These are phyloP conservation scores for Coniochaeta prunicola DNA, from an alignment of 2,329 filamentous ascomycete species.

Conservation along the genomic window DNA sequence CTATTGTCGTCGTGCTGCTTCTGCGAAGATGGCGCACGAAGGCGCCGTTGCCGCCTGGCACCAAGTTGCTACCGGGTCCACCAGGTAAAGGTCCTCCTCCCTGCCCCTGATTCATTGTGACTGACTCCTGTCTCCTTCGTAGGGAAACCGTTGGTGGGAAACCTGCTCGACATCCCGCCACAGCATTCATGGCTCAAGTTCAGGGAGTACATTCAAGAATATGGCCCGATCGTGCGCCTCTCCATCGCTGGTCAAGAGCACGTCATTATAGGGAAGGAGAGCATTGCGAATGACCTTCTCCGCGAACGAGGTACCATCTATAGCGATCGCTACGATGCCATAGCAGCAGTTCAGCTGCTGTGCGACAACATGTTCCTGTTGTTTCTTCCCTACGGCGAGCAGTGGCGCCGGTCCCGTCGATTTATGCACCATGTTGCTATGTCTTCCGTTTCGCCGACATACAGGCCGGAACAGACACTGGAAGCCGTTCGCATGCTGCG, in stretches of 20 bases:
- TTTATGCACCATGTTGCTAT: slow-evolving; percentile 23
- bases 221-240: slow-evolving; percentile 1
- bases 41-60: not conserved
- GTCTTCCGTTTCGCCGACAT: slow-evolving; percentile 18
- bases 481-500: slow-evolving; percentile 21
- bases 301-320: slow-evolving; percentile 30
- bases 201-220: slow-evolving; percentile 22
- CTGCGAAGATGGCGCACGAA: not conserved
- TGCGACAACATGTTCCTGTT: slow-evolving; percentile 18
- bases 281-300: slow-evolving; percentile 33
- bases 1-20: not conserved
- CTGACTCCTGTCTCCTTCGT: not conserved
- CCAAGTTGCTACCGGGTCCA: not conserved
- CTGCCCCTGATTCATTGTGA: not conserved
- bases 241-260: slow-evolving; percentile 17
- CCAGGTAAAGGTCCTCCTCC: not conserved
- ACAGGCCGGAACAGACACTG: slow-evolving; percentile 21
- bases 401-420: slow-evolving; percentile 4
- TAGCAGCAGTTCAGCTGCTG: slow-evolving; percentile 25
- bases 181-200: slow-evolving; percentile 33
- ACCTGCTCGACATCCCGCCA: slow-evolving; percentile 24
- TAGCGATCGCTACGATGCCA: slow-evolving; percentile 24
- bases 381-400: slow-evolving; percentile 20
- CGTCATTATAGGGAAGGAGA: slow-evolving; percentile 28
- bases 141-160: slow-evolving; percentile 18